These are phyloP conservation scores for Geoglossum glabrum DNA, from an alignment of 495 filamentous ascomycete species.

Conservation along the genomic window DNA sequence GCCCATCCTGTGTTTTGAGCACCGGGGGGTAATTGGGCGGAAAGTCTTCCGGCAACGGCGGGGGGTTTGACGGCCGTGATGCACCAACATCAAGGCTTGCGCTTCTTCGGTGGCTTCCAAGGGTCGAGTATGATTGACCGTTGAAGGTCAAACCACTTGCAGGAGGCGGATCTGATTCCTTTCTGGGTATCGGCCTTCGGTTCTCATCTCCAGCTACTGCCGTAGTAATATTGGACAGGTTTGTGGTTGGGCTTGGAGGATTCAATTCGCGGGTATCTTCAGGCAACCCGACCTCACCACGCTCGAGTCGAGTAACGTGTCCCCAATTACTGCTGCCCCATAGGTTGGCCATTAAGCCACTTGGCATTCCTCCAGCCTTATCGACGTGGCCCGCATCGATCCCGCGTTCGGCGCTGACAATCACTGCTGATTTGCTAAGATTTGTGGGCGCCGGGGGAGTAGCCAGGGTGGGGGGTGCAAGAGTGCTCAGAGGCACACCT, in stretches of 20 bases:
- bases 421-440: constrained; percentile 70
- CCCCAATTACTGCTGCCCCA: constrained; percentile 82
- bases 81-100: constrained; percentile 50
- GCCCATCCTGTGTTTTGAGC: constrained; percentile 72
- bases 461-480: constrained; percentile 68
- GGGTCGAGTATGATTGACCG: neutral
- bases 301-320: constrained; percentile 44
- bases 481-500: constrained; percentile 31
- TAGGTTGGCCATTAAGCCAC: constrained; percentile 72
- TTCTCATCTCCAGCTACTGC: neutral
- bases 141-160: neutral
- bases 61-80: neutral
- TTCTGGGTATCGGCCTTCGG: neutral
- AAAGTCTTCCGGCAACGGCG: constrained; percentile 32
- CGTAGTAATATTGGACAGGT: neutral
- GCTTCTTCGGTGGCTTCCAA: constrained; percentile 51
- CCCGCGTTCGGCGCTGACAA: constrained; percentile 56
- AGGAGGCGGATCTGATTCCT: neutral
- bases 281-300: constrained; percentile 24
- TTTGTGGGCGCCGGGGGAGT: constrained; percentile 73
- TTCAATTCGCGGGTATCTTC: neutral
- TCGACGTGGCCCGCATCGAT: constrained; percentile 37
- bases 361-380: constrained; percentile 49
- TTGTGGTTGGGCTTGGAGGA: neutral
- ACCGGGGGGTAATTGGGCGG: constrained; percentile 67